Base-by-base conservation (phyloP, 2,329 filamentous ascomycete species). In the Sporothrix globosa region DNA sequence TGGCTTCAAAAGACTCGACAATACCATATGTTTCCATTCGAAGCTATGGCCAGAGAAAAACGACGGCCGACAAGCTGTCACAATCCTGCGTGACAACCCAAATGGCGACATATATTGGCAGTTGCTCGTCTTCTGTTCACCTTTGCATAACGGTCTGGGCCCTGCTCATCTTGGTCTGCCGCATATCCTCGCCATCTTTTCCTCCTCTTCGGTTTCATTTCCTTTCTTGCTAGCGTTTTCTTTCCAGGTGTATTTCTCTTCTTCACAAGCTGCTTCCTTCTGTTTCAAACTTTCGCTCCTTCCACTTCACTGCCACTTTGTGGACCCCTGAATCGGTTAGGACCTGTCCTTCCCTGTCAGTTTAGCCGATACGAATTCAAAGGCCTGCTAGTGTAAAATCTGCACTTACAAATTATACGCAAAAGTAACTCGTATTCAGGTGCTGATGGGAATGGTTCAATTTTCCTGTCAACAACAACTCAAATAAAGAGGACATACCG, bases 31-130 rank as follows among this genome's bases (percentile, higher is more conserved):
- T 14, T 41, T 21, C 19, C 34, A 44, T 19, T 14, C 56, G 39
- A 44, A 46, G 58, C 41, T 6, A 9, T 21, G 4, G n/a, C 39
- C 39, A 46, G 21, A 46, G 7, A 41, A 41, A 19, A 34, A 27
- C 39, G 11, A n/a, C 7, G 17, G 27, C 5, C 53, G 27, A 56
- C 19, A 44, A 14, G n/a, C 58, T 46, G 63, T 46, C 21, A 46
- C 27, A 66, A 50, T 19, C 44, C 34, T 50, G n/a, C 24, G 17
- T 14, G 46, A 46, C 39, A 30, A 50, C 24, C 44, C 24, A 39
- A 17, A 67, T 54, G 50, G 50, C 50, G 48, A 56, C 65, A 56
- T 67, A 54, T 48, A 67, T 67, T 56, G 65, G 65, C 48, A 24
- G 48, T 41, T 67, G 65, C 48, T 67, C 65, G 65, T 54, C 46